Evolutionary conservation across 164 flowering plant species (phyloP).

Genomic region (Santalum album): DNA sequence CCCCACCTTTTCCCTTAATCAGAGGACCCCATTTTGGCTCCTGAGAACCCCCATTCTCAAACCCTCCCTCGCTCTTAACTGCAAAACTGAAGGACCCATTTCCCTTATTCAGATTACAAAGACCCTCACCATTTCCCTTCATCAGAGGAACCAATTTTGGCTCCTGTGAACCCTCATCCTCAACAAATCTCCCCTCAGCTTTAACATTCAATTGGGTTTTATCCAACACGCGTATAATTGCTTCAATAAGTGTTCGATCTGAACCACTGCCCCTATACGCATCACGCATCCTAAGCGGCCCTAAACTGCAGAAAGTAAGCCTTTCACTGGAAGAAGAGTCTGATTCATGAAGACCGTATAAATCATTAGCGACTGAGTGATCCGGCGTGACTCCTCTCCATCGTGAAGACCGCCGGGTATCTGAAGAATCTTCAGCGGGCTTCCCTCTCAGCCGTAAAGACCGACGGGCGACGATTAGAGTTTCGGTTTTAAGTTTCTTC

Average conservation of each 20-base stretch:
- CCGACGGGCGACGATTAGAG: conserved; percentile 45
- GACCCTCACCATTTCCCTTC: too few relatives aligned
- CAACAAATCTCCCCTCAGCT: too few relatives aligned
- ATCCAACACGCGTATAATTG: conserved; percentile 21
- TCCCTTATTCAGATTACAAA: background rate
- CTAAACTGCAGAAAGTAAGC: conserved; percentile 12
- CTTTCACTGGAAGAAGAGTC: background rate
- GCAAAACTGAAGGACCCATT: background rate
- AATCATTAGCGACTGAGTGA: conserved; percentile 16
- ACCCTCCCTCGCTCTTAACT: conserved; percentile 1
- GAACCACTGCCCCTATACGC: conserved; percentile 23
- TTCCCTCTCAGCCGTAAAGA: conserved; percentile 58
- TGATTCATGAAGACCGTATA: conserved; percentile 16
- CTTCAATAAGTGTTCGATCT: conserved; percentile 24
- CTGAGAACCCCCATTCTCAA: background rate
- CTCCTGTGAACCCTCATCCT: background rate
- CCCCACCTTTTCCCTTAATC: too few relatives aligned
- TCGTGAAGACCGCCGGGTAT: conserved; percentile 57
- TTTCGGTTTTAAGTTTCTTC: conserved; percentile 42
- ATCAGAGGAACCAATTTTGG: too few relatives aligned
- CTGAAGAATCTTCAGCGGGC: too few relatives aligned
- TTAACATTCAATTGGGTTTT: conserved; percentile 3
- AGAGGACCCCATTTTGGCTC: too few relatives aligned
- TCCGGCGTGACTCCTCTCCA: conserved; percentile 56
- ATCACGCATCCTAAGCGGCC: conserved; percentile 38